Percentiles rank a stretch among this genome's conserved stretches.
Evolutionary conservation across 2,329 filamentous ascomycete species (phyloP).

Genomic region (Pyrenochaeta sp.): DNA sequence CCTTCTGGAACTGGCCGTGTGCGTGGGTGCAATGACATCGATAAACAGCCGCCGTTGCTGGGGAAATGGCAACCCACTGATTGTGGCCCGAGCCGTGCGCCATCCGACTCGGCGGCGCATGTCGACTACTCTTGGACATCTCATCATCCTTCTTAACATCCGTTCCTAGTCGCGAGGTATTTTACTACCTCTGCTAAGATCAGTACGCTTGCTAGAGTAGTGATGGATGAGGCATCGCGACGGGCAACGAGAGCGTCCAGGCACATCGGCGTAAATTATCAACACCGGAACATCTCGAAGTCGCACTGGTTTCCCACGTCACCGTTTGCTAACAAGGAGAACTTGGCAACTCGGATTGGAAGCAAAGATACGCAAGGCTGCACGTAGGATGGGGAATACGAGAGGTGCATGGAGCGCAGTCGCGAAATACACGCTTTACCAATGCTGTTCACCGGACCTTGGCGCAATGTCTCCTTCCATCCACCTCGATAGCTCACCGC

Average conservation of each 20-base stretch:
- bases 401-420: neutral
- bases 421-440: constrained; percentile 1
- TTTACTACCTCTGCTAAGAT: constrained; percentile 4
- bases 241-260: constrained; percentile 6
- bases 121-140: constrained; percentile 8
- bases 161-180: constrained; percentile 12
- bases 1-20: constrained; percentile 11
- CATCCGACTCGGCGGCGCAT: constrained; percentile 13
- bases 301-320: neutral
- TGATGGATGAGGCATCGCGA: constrained; percentile 2
- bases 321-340: neutral
- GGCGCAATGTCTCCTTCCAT: constrained; percentile 5
- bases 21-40: constrained; percentile 20
- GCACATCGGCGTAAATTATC: neutral
- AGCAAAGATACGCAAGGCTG: neutral
- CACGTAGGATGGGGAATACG: neutral
- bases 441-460: constrained; percentile 25
- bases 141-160: constrained; percentile 12
- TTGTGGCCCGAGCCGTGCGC: constrained; percentile 21
- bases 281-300: neutral
- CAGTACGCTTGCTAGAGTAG: constrained; percentile 1
- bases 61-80: constrained; percentile 18
- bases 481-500: constrained; percentile 4
- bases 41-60: constrained; percentile 30
- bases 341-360: neutral